Evolutionary conservation across 805 yeast species (phyloP), one percentile per base, ranked within the genome.

Genomic region (Cyberlindnera xishuangbannaensis): DNA sequence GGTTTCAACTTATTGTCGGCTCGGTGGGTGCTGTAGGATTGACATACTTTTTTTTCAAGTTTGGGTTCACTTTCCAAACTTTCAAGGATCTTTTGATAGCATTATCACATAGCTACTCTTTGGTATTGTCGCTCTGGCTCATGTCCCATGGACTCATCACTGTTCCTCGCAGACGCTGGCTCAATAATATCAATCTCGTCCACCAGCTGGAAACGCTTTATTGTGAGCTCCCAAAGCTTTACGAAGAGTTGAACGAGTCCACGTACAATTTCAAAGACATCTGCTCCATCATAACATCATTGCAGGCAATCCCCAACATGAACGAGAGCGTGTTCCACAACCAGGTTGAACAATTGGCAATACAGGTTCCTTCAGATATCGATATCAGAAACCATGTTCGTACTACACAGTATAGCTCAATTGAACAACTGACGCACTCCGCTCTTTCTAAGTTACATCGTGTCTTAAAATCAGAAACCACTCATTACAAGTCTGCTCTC

Each of bases 141-240:
- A 76, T 85, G 83, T 83, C 90, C 3, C 88, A 84, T 54, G 95
- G 95, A 0, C 57, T 83, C 30, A 71, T 83, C 13, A 67, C 70
- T 27, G 64, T 83, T 2, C 94, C 95, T 0, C 65, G 83, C 37
- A 54, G 61, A 33, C 41, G 51, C 5, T 49, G 59, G 42, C 36
- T 60, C 39, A 55, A 70, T 53, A 69, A 50, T 7, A 34, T 48
- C 9, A 54, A 55, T 24, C 51, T 70, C 15, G 43, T 46, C 4
- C 47, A 51, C 14, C 58, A 61, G 28, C 51, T 70, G 19, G 51
- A 53, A 12, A 45, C 50, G 6, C 48, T 61, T 19, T 83, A 83
- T 54, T 39, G 65, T 31, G 69, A 68, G 38, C 66, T 87, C 1
- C 82, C 85, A 0, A 57, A 54, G 14, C 51, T 73, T 6, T 69